phyloP scores from a whole-genome alignment of 768 basidiomycete species.

The Suillus bovinus region DNA sequence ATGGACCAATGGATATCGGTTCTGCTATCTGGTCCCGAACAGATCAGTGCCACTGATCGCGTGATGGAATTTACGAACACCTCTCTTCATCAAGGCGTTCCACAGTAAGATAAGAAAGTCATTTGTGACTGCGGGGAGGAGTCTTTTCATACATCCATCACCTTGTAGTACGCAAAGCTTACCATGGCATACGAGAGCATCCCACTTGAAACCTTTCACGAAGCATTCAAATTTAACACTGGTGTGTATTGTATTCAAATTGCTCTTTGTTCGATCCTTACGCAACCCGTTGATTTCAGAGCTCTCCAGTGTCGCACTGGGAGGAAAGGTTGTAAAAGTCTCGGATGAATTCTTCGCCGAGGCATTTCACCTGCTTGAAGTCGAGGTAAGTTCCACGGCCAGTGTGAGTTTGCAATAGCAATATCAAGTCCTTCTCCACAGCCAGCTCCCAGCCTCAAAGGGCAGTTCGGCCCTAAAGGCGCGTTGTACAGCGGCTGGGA shows the following conservation, averaged over 20 bases:
- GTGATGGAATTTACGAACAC: background rate
- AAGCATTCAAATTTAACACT: constrained; percentile 48
- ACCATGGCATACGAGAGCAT: constrained; percentile 47
- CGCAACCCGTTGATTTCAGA: constrained; percentile 46
- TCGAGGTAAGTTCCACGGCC: constrained; percentile 53
- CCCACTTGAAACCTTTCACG: constrained; percentile 46
- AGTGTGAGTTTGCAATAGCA: constrained; percentile 1
- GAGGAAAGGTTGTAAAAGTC: constrained; percentile 68
- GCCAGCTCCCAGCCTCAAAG: constrained; percentile 88
- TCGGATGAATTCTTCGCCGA: constrained; percentile 98
- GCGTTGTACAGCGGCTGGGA: constrained; percentile 97
- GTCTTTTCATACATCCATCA: background rate
- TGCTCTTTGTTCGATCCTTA: background rate
- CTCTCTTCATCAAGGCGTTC: background rate
- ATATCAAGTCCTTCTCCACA: constrained; percentile 29
- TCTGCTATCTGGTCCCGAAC: background rate
- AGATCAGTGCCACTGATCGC: background rate
- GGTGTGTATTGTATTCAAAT: constrained; percentile 38
- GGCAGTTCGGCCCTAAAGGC: constrained; percentile 96
- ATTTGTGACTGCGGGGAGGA: background rate
- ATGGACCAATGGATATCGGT: background rate
- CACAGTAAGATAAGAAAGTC: background rate
- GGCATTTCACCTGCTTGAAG: constrained; percentile 78
- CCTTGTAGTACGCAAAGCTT: background rate
- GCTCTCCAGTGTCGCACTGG: constrained; percentile 83